These are phyloP conservation scores for Xerocomellus chrysenteron DNA, from an alignment of 768 basidiomycete species.

Conservation along the genomic window DNA sequence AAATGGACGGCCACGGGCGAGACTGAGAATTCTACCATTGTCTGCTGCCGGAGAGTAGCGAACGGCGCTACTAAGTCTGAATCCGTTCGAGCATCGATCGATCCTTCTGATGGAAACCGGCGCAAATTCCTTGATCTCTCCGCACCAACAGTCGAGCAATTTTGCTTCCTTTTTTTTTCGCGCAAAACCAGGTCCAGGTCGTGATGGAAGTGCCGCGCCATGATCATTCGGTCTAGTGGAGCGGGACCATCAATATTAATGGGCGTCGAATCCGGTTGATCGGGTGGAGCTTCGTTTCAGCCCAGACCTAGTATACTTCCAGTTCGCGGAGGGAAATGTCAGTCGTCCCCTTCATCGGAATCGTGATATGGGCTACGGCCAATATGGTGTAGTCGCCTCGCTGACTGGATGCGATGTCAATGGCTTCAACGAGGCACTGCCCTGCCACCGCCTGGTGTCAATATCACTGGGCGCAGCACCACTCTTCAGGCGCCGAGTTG, in stretches of 20 bases:
- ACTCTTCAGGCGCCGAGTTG: background rate
- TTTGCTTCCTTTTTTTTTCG: slow-evolving; percentile 1
- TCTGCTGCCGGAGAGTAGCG: background rate
- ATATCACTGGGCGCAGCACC: background rate
- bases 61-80: slow-evolving; percentile 9
- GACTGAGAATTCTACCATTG: slow-evolving; percentile 8
- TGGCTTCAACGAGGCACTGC: slow-evolving; percentile 10
- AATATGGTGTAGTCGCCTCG: background rate
- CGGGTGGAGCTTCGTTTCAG: slow-evolving; percentile 5
- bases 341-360: slow-evolving; percentile 6
- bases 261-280: background rate
- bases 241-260: background rate
- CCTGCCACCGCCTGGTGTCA: slow-evolving; percentile 4
- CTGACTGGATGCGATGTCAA: slow-evolving; percentile 7
- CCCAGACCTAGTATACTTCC: background rate
- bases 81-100: slow-evolving; percentile 25
- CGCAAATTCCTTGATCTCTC: slow-evolving; percentile 11
- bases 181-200: background rate
- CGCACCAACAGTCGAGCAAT: slow-evolving; percentile 1
- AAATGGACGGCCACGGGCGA: background rate
- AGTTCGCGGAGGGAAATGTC: background rate
- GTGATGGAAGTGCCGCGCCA: background rate
- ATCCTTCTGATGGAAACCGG: slow-evolving; percentile 34
- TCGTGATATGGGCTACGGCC: background rate
- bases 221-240: background rate